Percentiles rank a stretch among this genome's conserved stretches.
These are phyloP conservation scores for Chlamydomonas asymmetrica DNA, from an alignment of 139 green algal genomes.

Conservation along the genomic window DNA sequence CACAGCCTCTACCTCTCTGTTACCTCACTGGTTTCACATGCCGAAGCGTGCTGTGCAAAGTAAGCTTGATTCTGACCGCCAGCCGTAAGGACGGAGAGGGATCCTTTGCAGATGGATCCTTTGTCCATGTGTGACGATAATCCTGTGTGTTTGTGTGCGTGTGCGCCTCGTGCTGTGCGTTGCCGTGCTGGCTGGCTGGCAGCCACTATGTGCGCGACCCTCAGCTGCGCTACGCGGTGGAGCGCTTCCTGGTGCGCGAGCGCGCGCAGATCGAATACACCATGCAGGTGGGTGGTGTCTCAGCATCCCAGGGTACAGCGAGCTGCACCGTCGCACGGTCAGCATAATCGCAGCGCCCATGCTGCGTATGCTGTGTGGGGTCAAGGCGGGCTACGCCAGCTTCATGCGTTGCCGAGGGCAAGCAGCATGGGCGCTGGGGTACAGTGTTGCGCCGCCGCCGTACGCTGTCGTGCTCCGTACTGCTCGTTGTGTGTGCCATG, in stretches of 20 bases:
- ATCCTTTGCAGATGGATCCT: too few relatives aligned
- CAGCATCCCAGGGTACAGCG: neutral
- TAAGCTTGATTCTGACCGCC: neutral
- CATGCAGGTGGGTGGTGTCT: slow-evolving; percentile 8
- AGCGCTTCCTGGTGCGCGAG: slow-evolving; percentile 26
- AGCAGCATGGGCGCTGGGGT: neutral
- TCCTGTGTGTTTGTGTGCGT: too few relatives aligned
- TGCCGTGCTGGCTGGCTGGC: too few relatives aligned
- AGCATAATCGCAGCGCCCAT: neutral
- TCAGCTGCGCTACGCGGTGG: slow-evolving; percentile 37
- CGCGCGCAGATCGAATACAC: slow-evolving; percentile 61
- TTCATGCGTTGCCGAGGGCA: neutral
- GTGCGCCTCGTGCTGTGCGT: neutral
- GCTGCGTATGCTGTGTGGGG: neutral
- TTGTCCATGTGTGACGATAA: too few relatives aligned
- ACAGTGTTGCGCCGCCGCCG: neutral
- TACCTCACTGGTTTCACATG: neutral
- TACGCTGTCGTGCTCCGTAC: neutral
- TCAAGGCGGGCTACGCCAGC: neutral
- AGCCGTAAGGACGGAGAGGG: too few relatives aligned
- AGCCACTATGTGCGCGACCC: slow-evolving; percentile 78
- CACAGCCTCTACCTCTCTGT: neutral
- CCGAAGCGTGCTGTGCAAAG: too few relatives aligned
- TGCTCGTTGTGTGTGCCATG: too few relatives aligned
- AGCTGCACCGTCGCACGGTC: neutral